These are phyloP conservation scores for Decorospora gaudefroyi DNA, from an alignment of 2,329 filamentous ascomycete genomes.

Conservation along the genomic window DNA sequence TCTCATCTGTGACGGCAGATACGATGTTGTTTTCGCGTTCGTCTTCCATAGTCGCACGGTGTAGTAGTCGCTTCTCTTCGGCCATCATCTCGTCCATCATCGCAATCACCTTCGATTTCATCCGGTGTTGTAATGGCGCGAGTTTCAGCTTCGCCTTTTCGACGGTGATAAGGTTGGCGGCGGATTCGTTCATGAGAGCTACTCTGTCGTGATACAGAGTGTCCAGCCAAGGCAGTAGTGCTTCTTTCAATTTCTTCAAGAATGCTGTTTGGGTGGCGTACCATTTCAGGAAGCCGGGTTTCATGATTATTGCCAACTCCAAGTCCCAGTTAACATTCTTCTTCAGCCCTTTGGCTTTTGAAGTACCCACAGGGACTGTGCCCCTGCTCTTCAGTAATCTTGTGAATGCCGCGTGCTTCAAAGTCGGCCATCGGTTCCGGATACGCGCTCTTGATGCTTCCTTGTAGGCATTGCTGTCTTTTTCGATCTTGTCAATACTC, in stretches of 20 bases:
- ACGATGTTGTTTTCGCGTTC: constrained; percentile 21
- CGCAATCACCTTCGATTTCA: neutral
- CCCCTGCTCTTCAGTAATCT: constrained; percentile 23
- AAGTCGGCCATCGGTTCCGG: constrained; percentile 8
- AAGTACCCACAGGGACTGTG: constrained; percentile 13
- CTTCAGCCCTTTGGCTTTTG: constrained; percentile 26
- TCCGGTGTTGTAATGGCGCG: too few species aligned
- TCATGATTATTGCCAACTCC: constrained; percentile 20
- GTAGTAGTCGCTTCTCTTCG: neutral
- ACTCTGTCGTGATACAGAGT: constrained; percentile 2
- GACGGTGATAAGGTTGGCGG: too few species aligned
- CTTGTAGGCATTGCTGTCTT: constrained; percentile 6
- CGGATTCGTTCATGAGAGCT: too few species aligned
- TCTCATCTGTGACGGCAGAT: constrained; percentile 13
- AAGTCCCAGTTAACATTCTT: constrained; percentile 24
- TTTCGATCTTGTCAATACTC: constrained; percentile 3
- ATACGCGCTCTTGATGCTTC: constrained; percentile 7
- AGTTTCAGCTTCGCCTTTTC: too few species aligned
- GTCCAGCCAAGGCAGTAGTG: constrained; percentile 6
- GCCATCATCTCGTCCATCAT: constrained; percentile 10
- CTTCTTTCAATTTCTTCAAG: constrained; percentile 4
- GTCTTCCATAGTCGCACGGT: constrained; percentile 17
- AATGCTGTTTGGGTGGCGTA: constrained; percentile 1
- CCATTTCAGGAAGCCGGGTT: constrained; percentile 20
- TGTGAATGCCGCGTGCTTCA: constrained; percentile 17